These are phyloP conservation scores for Proliferodiscus dingleyae DNA, from an alignment of 2,329 filamentous ascomycete genomes.

Conservation along the genomic window DNA sequence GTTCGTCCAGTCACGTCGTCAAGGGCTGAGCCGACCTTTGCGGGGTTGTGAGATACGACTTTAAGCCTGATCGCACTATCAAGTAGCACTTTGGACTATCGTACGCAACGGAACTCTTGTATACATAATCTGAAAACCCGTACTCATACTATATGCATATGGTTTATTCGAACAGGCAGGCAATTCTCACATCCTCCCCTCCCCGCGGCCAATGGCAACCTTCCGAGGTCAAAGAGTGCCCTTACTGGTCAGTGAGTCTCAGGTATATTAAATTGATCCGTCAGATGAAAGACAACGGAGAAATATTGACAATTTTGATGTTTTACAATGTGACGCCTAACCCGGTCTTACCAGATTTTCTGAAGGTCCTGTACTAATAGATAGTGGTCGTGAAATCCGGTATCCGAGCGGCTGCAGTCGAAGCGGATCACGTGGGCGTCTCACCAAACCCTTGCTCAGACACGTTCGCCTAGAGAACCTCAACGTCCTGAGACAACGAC, in stretches of 20 bases:
- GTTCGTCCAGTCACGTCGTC: neutral
- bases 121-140: too few species aligned
- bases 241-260: neutral
- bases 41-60: too few species aligned
- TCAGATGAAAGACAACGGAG: constrained; percentile 12
- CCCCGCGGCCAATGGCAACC: too few species aligned
- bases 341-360: neutral
- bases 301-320: neutral
- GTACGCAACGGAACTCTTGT: too few species aligned
- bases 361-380: neutral
- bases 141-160: too few species aligned
- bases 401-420: neutral
- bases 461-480: constrained; percentile 14
- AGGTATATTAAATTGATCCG: constrained; percentile 8
- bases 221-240: too few species aligned
- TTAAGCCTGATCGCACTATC: too few species aligned
- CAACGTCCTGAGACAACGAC: constrained; percentile 18
- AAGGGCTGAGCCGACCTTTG: too few species aligned
- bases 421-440: constrained; percentile 14
- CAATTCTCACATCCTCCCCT: too few species aligned
- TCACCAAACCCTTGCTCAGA: constrained; percentile 11
- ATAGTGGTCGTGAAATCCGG: neutral
- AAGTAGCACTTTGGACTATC: too few species aligned
- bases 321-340: constrained; percentile 3
- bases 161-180: too few species aligned